Conservation (phyloP, 495 filamentous ascomycete species). For the Hypomontagnella submonticulosa region DNA sequence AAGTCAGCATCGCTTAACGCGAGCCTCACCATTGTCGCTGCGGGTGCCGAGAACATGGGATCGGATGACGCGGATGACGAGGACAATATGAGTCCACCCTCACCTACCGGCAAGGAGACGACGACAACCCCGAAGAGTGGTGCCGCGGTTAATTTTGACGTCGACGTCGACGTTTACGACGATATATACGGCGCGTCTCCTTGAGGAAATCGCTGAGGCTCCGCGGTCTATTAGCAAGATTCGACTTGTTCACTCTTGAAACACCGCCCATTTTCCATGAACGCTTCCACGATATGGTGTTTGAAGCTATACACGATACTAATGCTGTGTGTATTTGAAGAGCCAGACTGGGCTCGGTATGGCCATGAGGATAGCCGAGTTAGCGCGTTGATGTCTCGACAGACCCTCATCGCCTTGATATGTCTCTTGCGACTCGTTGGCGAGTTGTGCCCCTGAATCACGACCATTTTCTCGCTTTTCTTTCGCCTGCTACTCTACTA, state of each 20-base stretch:
- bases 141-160: not conserved
- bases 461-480: not conserved
- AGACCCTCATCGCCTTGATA: too few relatives aligned
- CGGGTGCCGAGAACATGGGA: conserved; percentile 19
- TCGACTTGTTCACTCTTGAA: conserved; percentile 33
- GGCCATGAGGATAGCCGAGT: too few relatives aligned
- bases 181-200: conserved; percentile 13
- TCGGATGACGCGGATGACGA: conserved; percentile 1
- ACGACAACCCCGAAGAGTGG: conserved; percentile 9
- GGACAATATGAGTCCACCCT: not conserved
- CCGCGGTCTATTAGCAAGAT: conserved; percentile 31
- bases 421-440: too few relatives aligned
- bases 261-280: not conserved
- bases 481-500: not conserved
- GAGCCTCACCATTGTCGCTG: conserved; percentile 38
- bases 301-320: too few relatives aligned
- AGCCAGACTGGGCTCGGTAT: too few relatives aligned
- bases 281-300: not conserved
- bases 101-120: conserved; percentile 10
- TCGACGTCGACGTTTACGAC: not conserved
- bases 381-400: too few relatives aligned
- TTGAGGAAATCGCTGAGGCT: conserved; percentile 27
- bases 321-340: too few relatives aligned
- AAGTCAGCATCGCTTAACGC: conserved; percentile 43
- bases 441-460: not conserved